Conservation (phyloP, 371 early-diverging fungal genomes). For the Rozella allomycis region DNA sequence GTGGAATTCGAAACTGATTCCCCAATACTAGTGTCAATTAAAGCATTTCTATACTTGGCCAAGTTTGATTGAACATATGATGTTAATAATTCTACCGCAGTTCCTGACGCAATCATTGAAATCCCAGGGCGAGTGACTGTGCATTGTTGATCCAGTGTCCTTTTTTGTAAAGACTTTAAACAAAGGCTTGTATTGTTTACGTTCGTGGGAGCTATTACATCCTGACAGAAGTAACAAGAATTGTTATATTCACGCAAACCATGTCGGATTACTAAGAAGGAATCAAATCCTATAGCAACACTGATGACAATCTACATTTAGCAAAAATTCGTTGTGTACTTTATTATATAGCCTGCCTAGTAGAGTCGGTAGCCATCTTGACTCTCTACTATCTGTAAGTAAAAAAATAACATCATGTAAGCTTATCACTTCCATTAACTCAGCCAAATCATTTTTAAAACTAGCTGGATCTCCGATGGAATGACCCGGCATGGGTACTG, state of each 20-base stretch:
- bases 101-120: constrained; percentile 59
- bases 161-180: constrained; percentile 57
- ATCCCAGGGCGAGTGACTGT: constrained; percentile 90
- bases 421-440: constrained; percentile 34
- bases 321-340: constrained; percentile 2
- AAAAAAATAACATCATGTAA: constrained; percentile 65
- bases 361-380: constrained; percentile 83
- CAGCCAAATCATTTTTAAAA: constrained; percentile 23
- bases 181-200: constrained; percentile 13
- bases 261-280: constrained; percentile 87
- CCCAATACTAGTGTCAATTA: too few relatives aligned
- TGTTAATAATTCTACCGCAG: constrained; percentile 71
- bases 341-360: constrained; percentile 44
- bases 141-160: constrained; percentile 89
- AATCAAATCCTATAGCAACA: constrained; percentile 85
- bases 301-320: constrained; percentile 49
- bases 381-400: constrained; percentile 82
- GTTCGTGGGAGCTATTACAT: constrained; percentile 78
- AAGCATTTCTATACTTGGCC: too few relatives aligned
- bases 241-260: constrained; percentile 25
- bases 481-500: constrained; percentile 92
- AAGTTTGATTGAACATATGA: constrained; percentile 70
- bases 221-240: constrained; percentile 83
- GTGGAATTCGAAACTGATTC: too few relatives aligned
- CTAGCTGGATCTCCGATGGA: constrained; percentile 16